Percentiles rank a stretch among this genome's conserved stretches.
Conservation (phyloP, 1,284 basidiomycete genomes). For the Leccinum holopus region DNA sequence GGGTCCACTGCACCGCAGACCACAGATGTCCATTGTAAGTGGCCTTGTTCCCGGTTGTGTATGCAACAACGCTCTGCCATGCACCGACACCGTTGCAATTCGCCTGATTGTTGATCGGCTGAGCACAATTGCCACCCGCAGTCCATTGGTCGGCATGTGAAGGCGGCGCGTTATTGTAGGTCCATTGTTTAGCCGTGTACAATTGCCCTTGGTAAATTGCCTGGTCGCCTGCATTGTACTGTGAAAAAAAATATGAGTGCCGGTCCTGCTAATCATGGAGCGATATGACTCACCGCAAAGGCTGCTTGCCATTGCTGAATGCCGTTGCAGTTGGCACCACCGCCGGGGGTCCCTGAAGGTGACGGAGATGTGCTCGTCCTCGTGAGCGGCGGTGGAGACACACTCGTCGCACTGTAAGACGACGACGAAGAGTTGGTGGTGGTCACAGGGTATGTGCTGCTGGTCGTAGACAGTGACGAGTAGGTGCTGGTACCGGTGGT, state of each 20-base stretch:
- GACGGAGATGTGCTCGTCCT: neutral
- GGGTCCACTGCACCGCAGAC: conserved; percentile 27
- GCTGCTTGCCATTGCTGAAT: conserved; percentile 27
- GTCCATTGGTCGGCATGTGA: conserved; percentile 26
- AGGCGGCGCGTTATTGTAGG: conserved; percentile 22
- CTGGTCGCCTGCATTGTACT: conserved; percentile 25
- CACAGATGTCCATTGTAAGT: conserved; percentile 21
- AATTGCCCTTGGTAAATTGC: conserved; percentile 26
- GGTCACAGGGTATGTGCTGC: neutral
- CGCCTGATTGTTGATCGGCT: conserved; percentile 25
- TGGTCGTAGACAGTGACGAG: neutral
- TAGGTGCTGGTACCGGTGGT: neutral
- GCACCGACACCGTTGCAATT: conserved; percentile 21
- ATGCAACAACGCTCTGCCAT: conserved; percentile 20
- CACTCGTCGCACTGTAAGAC: neutral
- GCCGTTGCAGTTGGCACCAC: conserved; percentile 15
- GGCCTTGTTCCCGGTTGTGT: conserved; percentile 16
- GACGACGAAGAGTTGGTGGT: neutral
- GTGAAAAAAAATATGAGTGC: neutral
- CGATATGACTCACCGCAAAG: conserved; percentile 20
- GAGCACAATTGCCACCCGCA: conserved; percentile 9
- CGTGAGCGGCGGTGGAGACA: neutral
- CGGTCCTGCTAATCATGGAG: rapidly evolving
- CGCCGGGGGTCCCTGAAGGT: neutral
- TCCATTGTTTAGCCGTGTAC: conserved; percentile 31